Percentiles rank a stretch among this genome's conserved stretches.
These are phyloP conservation scores for Echeveria elegans DNA, from an alignment of 164 flowering plant species.

Conservation along the genomic window DNA sequence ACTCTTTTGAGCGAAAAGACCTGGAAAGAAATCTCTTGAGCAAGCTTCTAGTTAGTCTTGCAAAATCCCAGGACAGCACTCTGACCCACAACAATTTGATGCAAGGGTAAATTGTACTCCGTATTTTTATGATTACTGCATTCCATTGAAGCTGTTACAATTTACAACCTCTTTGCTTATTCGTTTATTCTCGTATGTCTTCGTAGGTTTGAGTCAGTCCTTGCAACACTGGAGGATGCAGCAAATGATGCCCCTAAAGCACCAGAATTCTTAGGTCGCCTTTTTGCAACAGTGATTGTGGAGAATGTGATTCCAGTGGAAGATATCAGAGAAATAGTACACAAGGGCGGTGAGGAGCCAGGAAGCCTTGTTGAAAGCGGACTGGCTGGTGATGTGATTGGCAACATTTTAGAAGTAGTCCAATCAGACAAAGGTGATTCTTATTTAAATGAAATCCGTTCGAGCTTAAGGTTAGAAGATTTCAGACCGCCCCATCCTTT, in stretches of 20 bases:
- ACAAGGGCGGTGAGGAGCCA: slow-evolving; percentile 66
- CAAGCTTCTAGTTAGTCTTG: not conserved
- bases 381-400: too few species aligned
- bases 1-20: not conserved
- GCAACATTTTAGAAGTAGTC: too few species aligned
- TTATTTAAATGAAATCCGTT: slow-evolving; percentile 36
- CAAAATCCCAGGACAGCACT: not conserved
- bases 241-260: slow-evolving; percentile 86
- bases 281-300: slow-evolving; percentile 42
- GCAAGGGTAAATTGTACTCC: not conserved
- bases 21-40: not conserved
- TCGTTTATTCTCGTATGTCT: not conserved
- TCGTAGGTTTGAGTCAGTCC: slow-evolving; percentile 49
- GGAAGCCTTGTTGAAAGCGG: too few species aligned
- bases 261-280: slow-evolving; percentile 55
- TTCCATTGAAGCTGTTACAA: not conserved
- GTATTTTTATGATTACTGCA: not conserved
- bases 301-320: slow-evolving; percentile 50
- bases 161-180: not conserved
- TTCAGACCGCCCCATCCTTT: slow-evolving; percentile 50
- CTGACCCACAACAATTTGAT: not conserved
- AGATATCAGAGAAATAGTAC: slow-evolving; percentile 44
- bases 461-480: slow-evolving; percentile 42
- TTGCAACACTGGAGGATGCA: slow-evolving; percentile 57
- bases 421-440: too few species aligned